Conservation (phyloP, 2,329 filamentous ascomycete genomes). For the Ascochyta koolunga region DNA sequence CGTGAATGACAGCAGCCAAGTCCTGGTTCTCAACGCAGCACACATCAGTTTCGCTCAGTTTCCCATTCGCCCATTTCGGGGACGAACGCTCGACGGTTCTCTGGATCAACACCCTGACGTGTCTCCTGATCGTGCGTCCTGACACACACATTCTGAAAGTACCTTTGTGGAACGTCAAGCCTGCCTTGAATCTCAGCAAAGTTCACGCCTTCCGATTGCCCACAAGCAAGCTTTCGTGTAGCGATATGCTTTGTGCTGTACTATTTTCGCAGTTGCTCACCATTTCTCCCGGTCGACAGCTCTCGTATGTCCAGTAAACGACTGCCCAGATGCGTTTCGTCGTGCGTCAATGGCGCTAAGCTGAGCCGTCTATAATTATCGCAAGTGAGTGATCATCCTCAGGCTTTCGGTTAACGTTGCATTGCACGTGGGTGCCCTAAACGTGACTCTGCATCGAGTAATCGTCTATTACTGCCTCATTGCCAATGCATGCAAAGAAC, state of each 20-base stretch:
- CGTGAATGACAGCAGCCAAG: constrained; percentile 23
- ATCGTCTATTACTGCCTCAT: constrained; percentile 16
- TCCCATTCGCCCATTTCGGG: constrained; percentile 18
- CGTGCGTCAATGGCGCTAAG: constrained; percentile 24
- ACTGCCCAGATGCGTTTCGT: background rate
- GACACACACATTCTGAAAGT: constrained; percentile 4
- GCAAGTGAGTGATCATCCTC: constrained; percentile 8
- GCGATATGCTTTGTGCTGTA: background rate
- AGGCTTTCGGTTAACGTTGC: constrained; percentile 6
- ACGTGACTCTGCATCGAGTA: background rate
- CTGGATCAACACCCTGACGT: constrained; percentile 21
- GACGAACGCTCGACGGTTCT: constrained; percentile 9
- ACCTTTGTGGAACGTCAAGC: constrained; percentile 11
- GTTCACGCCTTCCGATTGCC: constrained; percentile 8
- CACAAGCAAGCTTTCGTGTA: background rate
- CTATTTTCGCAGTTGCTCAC: background rate
- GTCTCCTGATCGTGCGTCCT: constrained; percentile 19
- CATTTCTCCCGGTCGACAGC: background rate
- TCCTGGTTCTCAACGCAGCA: constrained; percentile 6
- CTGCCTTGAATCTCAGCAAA: constrained; percentile 20
- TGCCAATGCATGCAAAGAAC: constrained; percentile 1
- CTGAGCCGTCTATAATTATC: constrained; percentile 27
- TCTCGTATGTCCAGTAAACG: background rate
- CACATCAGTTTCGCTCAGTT: constrained; percentile 4
- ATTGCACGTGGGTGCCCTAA: constrained; percentile 1